Percentiles rank a stretch among this genome's conserved stretches.
These are phyloP conservation scores for Gypsophila paniculata DNA, from an alignment of 179 eudicot genomes.

Conservation along the genomic window DNA sequence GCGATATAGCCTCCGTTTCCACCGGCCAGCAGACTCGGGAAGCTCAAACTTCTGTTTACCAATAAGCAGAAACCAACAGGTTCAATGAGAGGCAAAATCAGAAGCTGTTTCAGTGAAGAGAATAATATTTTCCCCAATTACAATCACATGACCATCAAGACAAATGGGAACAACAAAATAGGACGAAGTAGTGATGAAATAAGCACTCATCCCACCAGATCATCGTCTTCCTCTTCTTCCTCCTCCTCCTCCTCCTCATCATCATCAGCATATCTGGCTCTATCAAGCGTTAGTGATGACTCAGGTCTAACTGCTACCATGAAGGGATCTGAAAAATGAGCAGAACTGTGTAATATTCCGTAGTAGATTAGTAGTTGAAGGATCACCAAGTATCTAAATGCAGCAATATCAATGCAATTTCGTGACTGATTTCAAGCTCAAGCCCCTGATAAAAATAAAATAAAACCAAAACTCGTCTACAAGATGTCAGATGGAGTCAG, in stretches of 20 bases:
- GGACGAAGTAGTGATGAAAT: not conserved
- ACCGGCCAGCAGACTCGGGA: constrained; percentile 63
- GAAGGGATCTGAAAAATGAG: constrained; percentile 50
- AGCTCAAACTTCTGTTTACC: constrained; percentile 63
- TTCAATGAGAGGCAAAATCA: constrained; percentile 16
- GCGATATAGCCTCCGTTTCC: constrained; percentile 63
- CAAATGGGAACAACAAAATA: not conserved
- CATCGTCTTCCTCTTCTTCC: constrained; percentile 17
- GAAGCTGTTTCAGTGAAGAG: constrained; percentile 1
- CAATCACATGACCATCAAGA: not conserved
- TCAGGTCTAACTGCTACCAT: constrained; percentile 78
- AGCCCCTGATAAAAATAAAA: too few relatives aligned
- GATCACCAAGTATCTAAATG: constrained; percentile 3
- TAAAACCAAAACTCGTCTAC: too few relatives aligned
- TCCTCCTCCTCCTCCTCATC: constrained; percentile 58
- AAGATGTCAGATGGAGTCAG: too few relatives aligned
- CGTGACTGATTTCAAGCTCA: too few relatives aligned
- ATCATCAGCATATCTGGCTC: constrained; percentile 40
- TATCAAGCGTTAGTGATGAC: constrained; percentile 58
- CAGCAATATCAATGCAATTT: not conserved
- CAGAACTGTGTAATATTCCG: constrained; percentile 1
- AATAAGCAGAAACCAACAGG: constrained; percentile 16
- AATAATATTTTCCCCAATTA: not conserved
- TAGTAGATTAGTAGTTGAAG: constrained; percentile 3
- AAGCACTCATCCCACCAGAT: constrained; percentile 50